A percentile compares a stretch with the other conserved stretches of the same genome.
Evolutionary conservation across 306 rosid genomes (phyloP).

Genomic region (Betula pendula): DNA sequence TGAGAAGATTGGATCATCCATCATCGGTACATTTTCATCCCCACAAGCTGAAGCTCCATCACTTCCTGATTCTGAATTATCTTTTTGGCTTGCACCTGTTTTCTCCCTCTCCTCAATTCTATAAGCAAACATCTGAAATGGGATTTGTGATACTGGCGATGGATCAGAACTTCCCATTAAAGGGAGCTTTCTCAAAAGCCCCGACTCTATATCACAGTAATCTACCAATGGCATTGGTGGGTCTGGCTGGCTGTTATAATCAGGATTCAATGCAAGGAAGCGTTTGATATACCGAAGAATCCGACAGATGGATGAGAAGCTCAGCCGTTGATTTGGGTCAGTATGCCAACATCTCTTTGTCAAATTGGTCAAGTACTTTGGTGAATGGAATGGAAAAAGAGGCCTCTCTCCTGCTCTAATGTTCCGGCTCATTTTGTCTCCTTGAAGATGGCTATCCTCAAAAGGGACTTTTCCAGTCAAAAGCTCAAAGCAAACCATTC

Average conservation of each 20-base stretch:
- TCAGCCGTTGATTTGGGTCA: slow-evolving; percentile 75
- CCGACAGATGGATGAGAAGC: slow-evolving; percentile 81
- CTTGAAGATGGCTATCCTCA: slow-evolving; percentile 90
- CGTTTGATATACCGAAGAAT: slow-evolving; percentile 68
- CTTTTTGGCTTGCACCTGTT: slow-evolving; percentile 34
- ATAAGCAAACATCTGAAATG: slow-evolving; percentile 82
- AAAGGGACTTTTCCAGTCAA: slow-evolving; percentile 90
- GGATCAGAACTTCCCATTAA: slow-evolving; percentile 53
- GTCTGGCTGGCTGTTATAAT: slow-evolving; percentile 51
- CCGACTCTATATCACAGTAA: slow-evolving; percentile 69
- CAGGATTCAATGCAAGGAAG: slow-evolving; percentile 69
- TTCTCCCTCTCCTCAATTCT: slow-evolving; percentile 57
- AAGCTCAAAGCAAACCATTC: slow-evolving; percentile 93
- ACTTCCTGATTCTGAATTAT: slow-evolving; percentile 75
- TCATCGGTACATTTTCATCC: slow-evolving; percentile 49
- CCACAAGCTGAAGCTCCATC: slow-evolving; percentile 70
- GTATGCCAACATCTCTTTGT: slow-evolving; percentile 86
- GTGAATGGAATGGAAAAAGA: slow-evolving; percentile 62
- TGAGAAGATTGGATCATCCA: slow-evolving; percentile 59
- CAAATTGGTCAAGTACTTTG: slow-evolving; percentile 68
- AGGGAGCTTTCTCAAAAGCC: slow-evolving; percentile 56
- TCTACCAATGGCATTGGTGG: slow-evolving; percentile 57
- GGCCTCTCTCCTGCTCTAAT: slow-evolving; percentile 94
- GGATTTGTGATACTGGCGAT: slow-evolving; percentile 50
- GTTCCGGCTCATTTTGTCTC: slow-evolving; percentile 86